Conservation (phyloP, 2,329 filamentous ascomycete genomes). For the Penicillium sp. region DNA sequence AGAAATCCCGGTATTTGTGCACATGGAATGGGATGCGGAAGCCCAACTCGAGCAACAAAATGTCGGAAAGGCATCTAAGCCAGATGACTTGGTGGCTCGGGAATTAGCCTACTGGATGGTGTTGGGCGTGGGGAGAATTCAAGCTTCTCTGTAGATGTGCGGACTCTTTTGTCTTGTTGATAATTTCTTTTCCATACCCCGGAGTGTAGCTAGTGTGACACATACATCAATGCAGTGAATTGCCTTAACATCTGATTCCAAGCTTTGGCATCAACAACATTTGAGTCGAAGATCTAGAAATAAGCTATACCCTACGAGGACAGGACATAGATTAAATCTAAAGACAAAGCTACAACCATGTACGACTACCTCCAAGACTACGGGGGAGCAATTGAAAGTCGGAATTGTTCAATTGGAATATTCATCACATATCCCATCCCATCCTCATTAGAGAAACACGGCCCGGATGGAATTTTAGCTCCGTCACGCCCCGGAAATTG, state of each 20-base stretch:
- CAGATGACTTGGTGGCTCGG: conserved; percentile 68
- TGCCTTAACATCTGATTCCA: background rate
- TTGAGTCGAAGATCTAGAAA: background rate
- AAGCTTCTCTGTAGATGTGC: conserved; percentile 18
- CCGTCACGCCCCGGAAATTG: conserved; percentile 19
- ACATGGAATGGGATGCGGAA: conserved; percentile 81
- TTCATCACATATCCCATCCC: conserved; percentile 27
- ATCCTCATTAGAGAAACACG: conserved; percentile 27
- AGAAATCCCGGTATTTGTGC: conserved; percentile 92
- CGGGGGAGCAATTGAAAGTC: conserved; percentile 15
- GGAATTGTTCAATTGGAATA: conserved; percentile 29
- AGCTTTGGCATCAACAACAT: background rate
- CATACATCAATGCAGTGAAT: conserved; percentile 3
- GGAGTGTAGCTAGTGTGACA: conserved; percentile 4
- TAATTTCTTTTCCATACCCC: conserved; percentile 17
- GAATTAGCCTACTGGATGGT: conserved; percentile 97
- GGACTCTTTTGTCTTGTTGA: conserved; percentile 5
- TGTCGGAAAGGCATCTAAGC: conserved; percentile 51
- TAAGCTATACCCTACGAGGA: background rate
- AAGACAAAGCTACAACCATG: background rate
- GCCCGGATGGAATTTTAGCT: conserved; percentile 20
- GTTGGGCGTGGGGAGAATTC: conserved; percentile 80
- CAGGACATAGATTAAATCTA: background rate
- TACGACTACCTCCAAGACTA: conserved; percentile 2
- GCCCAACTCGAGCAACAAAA: conserved; percentile 42